Evolutionary conservation across 163 green algal genomes (phyloP).

Genomic region (Trebouxiophyceae sp.): DNA sequence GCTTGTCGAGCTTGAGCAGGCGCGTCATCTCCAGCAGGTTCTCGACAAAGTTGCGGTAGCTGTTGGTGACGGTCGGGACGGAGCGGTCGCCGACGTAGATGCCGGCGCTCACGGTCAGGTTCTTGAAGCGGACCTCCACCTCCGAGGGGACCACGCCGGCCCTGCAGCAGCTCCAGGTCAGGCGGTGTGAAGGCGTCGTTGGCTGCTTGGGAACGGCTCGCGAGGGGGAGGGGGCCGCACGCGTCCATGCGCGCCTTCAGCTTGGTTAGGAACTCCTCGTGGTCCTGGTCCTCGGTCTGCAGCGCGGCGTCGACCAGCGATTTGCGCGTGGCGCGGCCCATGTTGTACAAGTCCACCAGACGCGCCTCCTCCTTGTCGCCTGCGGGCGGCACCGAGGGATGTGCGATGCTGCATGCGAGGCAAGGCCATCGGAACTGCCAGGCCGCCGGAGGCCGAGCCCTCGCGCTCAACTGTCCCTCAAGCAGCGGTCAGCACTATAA

Average conservation of each 20-base stretch:
- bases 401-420: too few relatives aligned
- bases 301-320: constrained; percentile 5
- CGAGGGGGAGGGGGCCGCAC: not conserved
- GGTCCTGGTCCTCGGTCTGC: constrained; percentile 11
- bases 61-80: constrained; percentile 17
- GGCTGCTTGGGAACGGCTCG: too few relatives aligned
- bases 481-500: too few relatives aligned
- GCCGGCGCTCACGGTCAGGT: constrained; percentile 13
- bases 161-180: constrained; percentile 19
- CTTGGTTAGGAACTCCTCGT: constrained; percentile 9
- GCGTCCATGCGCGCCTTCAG: constrained; percentile 5
- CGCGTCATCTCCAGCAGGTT: not conserved
- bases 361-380: not conserved
- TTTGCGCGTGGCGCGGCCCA: not conserved
- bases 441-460: too few relatives aligned
- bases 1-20: constrained; percentile 1
- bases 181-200: too few relatives aligned
- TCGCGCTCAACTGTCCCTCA: too few relatives aligned
- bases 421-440: too few relatives aligned
- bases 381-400: too few relatives aligned
- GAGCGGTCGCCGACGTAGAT: constrained; percentile 8
- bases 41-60: constrained; percentile 17
- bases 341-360: not conserved
- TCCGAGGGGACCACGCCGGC: constrained; percentile 7
- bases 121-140: constrained; percentile 25